phyloP scores from a whole-genome alignment of 805 yeast genomes.

The Osmozyma mogii region DNA sequence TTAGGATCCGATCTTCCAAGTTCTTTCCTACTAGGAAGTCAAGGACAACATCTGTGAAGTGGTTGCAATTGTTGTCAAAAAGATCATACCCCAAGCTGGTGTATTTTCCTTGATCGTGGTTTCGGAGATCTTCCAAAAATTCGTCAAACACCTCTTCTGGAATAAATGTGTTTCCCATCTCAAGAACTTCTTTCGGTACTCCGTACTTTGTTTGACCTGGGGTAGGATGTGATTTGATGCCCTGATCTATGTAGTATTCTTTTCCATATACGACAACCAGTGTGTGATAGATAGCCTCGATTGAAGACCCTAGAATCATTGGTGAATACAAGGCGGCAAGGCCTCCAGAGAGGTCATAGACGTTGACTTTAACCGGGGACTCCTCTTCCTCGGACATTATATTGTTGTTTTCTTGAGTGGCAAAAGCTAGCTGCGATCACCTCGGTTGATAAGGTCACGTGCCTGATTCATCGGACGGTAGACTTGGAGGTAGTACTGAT shows the following conservation, averaged over 20 bases:
- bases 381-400: too few species aligned
- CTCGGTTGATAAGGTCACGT: too few species aligned
- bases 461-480: too few species aligned
- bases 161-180: slow-evolving; percentile 46
- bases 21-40: slow-evolving; percentile 51
- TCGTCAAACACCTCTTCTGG: slow-evolving; percentile 47
- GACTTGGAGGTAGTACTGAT: too few species aligned
- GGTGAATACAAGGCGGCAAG: slow-evolving; percentile 46
- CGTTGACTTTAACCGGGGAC: slow-evolving; percentile 44
- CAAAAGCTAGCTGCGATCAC: too few species aligned
- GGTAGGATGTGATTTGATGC: slow-evolving; percentile 31
- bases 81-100: slow-evolving; percentile 44
- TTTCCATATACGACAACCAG: slow-evolving; percentile 45
- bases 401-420: neutral
- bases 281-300: slow-evolving; percentile 66
- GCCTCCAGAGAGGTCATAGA: slow-evolving; percentile 59
- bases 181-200: slow-evolving; percentile 42
- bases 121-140: slow-evolving; percentile 41
- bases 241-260: slow-evolving; percentile 55
- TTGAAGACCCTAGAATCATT: slow-evolving; percentile 41
- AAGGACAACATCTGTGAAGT: slow-evolving; percentile 50
- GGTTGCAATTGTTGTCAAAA: slow-evolving; percentile 61
- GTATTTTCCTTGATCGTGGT: slow-evolving; percentile 33
- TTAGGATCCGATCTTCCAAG: slow-evolving; percentile 45
- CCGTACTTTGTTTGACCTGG: slow-evolving; percentile 60